Evolutionary conservation across 129 eudicot species (phyloP), one percentile per base, ranked within the genome.

Genomic region (Smallanthus sonchifolius): DNA sequence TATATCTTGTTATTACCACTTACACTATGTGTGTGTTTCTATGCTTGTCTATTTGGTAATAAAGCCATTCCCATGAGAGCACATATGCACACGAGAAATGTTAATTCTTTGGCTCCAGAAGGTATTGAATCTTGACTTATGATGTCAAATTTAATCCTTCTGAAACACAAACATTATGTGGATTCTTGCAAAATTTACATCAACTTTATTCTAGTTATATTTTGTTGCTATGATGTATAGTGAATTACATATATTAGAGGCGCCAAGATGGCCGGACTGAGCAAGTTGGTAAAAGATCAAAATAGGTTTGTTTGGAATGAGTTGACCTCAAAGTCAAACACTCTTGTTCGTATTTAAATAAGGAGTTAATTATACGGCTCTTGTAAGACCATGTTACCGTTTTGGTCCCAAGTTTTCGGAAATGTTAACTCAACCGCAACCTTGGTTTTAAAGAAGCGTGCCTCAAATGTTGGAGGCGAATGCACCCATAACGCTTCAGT

Each of bases 161-260:
- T 3, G 37, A 16, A 44, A 73, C 61, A 72, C 69, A 52, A 59
- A 16, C 42, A 13, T 42, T 32, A 44, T 47, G 24, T 4, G 38
- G 35, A 47, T 74, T 47, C 62, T 63, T 44, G 62, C 62, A 44
- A 74, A 62, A 11, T 45, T 16, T 30, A 30, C 43, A 57, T n/a
- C 69, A 73, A 59, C 44, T 42, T 28, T 60, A n/a, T 60, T 73
- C 43, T 30, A 60, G 34, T 71, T 38, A 36, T 10, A 17, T 51
- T 49, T 37, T 32, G 13, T 49, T 48, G 62, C 45, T 48, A n/a
- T 54, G 14, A 39, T 39, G 44, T 39, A 52, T 16, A 11, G 20
- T 56, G 67, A 39, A 13, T 56, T 56, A 40, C 40, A 7, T 14
- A 59, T 36, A 54, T 60, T 34, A 14, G 52, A 43, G 55, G 39